Evolutionary conservation across 257 asterid species (phyloP).

Genomic region (Solanum corneliomulleri): DNA sequence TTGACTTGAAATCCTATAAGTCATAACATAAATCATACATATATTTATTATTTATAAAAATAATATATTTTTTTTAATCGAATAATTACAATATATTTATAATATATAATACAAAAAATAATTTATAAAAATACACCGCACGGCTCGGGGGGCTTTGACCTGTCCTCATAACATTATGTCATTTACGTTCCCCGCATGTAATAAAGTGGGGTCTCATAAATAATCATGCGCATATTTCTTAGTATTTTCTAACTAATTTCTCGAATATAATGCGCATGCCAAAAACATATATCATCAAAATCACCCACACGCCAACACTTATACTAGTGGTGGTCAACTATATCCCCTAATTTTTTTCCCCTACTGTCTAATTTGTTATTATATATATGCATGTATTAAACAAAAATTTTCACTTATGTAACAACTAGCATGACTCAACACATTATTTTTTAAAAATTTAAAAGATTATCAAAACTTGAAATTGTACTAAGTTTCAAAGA

Average conservation of each 20-base stretch:
- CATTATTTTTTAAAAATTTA: background rate
- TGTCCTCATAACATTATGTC: background rate
- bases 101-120: no score
- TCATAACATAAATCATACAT: no score
- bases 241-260: conserved; percentile 8
- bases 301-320: conserved; percentile 3
- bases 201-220: conserved; percentile 23
- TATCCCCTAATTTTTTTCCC: background rate
- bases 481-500: background rate
- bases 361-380: background rate
- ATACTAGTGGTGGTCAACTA: conserved; percentile 1
- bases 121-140: background rate
- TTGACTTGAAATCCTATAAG: no score
- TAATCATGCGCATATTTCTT: conserved; percentile 2
- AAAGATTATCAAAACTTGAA: background rate
- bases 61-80: no score
- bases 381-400: background rate
- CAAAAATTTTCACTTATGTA: background rate
- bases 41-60: no score
- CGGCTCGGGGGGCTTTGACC: background rate
- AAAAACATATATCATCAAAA: conserved; percentile 9
- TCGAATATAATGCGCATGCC: conserved; percentile 34
- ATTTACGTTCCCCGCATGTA: conserved; percentile 45
- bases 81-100: no score
- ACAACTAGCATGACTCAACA: background rate